Evolutionary conservation across 2,329 filamentous ascomycete genomes (phyloP), one percentile per base, ranked within the genome.

Genomic region (Aureobasidium sp.): DNA sequence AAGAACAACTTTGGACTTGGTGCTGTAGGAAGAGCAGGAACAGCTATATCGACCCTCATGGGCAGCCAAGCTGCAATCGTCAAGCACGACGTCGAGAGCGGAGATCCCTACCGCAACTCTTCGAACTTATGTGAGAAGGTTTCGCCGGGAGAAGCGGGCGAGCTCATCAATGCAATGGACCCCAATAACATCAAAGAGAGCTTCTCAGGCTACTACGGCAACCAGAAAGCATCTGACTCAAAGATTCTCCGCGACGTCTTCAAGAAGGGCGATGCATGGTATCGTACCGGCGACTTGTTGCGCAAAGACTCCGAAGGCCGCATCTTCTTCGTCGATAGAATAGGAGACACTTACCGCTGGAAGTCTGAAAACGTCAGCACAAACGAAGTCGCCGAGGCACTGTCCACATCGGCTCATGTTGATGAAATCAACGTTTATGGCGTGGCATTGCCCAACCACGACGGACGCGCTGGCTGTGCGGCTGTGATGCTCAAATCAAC

Each of bases 401-500:
- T 96, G 0, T 87, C 89, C 15, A 75, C 79, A 0, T 87, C 91
- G 70, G 78, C 85, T 0, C 78, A 79, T 0, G 80, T 96, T 15
- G 77, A 82, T 36, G 91, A 96, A 76, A 88, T 89, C 36, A 95
- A 95, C 68, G 91, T 96, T 32, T 96, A 95, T 69, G 91, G 91
- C 41, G 89, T 96, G 2, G 74, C 84, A 46, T 75, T 96, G 8
- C 91, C 91, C 0, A 81, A 89, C 66, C 90, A 95, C 70, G 91
- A 96, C 69, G 91, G 91, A 20, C 82, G 90, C 29, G 90, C 90
- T 0, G 91, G 91, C 2, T 96, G 91, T 68, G 91, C 87, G 0
- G 88, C 89, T 7, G 74, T 95, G 1, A 76, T 82, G 17, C 76
- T 84, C 13, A 76, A 78, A 56, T 44, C 57, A 1, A 5, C 34